Percentiles rank a stretch among this genome's conserved stretches.
Evolutionary conservation across 2,329 filamentous ascomycete species (phyloP).

Genomic region (Aspergillus persii): DNA sequence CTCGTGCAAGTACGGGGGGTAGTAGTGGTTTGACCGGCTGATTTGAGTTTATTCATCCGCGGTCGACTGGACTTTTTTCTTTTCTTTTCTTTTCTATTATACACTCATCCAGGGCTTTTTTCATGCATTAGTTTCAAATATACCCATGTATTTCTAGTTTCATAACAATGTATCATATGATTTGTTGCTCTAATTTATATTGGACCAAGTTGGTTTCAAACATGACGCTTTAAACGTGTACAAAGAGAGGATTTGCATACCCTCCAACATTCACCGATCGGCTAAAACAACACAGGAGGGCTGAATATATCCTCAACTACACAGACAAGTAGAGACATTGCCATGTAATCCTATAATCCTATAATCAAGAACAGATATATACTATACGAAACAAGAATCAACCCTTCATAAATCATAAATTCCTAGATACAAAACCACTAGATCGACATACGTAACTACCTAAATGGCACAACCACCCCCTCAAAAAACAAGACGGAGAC

Average conservation of each 20-base stretch:
- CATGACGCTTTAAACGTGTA: too few species aligned
- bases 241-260: too few species aligned
- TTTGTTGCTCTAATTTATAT: too few species aligned
- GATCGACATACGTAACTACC: not conserved
- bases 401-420: too few species aligned
- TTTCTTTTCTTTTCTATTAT: not conserved
- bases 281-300: too few species aligned
- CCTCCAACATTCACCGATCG: too few species aligned
- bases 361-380: too few species aligned
- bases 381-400: too few species aligned
- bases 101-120: not conserved
- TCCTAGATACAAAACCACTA: not conserved
- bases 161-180: not conserved
- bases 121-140: not conserved
- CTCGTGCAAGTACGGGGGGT: slow-evolving; percentile 21
- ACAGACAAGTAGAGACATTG: too few species aligned
- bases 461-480: not conserved
- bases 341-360: too few species aligned
- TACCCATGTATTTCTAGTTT: slow-evolving; percentile 5
- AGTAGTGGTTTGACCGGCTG: slow-evolving; percentile 8
- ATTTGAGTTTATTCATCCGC: not conserved
- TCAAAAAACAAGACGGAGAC: not conserved
- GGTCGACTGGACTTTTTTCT: not conserved
- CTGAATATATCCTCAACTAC: too few species aligned
- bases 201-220: too few species aligned